Evolutionary conservation across 2,329 filamentous ascomycete species (phyloP), one percentile per base, ranked within the genome.

Genomic region (Colletotrichum orbiculare): DNA sequence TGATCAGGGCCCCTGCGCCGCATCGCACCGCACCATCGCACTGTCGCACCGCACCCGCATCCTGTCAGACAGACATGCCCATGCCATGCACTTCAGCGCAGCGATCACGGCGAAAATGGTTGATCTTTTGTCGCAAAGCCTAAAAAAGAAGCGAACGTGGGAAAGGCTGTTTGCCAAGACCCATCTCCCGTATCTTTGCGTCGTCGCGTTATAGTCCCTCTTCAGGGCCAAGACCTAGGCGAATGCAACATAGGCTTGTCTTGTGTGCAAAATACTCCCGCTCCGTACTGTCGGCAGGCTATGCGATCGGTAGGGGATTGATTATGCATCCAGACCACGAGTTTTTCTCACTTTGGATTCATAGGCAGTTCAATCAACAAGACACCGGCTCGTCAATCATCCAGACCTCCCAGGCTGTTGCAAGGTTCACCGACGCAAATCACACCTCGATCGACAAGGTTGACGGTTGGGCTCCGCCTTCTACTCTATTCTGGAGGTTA

Each of bases 401-500:
- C 57, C 62, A 56, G 62, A 25, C 25, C 25, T 25, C 57, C 62
- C 62, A 45, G 60, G 34, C 37, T 10, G 33, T 6, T 46, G 13
- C 60, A 49, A 43, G 48, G 55, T 48, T 60, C 49, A 25, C 38
- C 50, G 43, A 17, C 15, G 13, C 43, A 46, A n/a, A 54, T 17
- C 37, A 25, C 37, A 33, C 17, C 46, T 48, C 17, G 39, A 49
- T 37, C 11, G 25, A 42, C 39, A 52, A 50, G 53, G 53, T 41
- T 57, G 48, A 25, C 25, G 25, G 25, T 4, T 5, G 25, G 5
- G 25, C 49, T 53, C 52, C 58, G 62, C 52, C 56, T 33, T 60
- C 46, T 43, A 57, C 52, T 38, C 62, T 65, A 52, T 56, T 57
- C 53, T 65, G 38, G 45, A 65, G 17, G 47, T 52, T 55, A 45